These are phyloP conservation scores for Fusarium hainanense DNA, from an alignment of 2,329 filamentous ascomycete genomes.

Conservation along the genomic window DNA sequence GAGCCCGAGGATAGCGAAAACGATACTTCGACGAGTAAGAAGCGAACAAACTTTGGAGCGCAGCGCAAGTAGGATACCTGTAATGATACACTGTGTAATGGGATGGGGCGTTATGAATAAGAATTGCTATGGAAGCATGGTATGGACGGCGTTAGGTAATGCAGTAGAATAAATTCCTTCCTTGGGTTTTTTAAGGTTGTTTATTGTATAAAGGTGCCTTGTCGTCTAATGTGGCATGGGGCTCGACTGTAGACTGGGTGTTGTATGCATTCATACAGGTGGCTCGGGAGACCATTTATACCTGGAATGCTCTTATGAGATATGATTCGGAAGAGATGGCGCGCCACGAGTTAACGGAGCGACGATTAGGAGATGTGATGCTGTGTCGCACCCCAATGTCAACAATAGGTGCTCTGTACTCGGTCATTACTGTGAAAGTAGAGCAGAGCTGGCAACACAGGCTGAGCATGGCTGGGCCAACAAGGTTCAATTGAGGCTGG, in stretches of 20 bases:
- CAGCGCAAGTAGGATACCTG: slow-evolving; percentile 58
- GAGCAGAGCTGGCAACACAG: not conserved
- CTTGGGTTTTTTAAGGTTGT: not conserved
- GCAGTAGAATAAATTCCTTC: not conserved
- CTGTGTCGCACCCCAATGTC: not conserved
- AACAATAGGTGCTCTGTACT: not conserved
- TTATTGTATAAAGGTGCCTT: not conserved
- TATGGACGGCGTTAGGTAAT: slow-evolving; percentile 19
- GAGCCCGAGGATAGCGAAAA: slow-evolving; percentile 69
- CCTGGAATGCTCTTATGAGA: not conserved
- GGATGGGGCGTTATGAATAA: slow-evolving; percentile 14
- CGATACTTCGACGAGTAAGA: slow-evolving; percentile 64
- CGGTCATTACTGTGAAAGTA: not conserved
- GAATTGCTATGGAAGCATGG: slow-evolving; percentile 1
- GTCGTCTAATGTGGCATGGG: not conserved
- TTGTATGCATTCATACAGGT: not conserved
- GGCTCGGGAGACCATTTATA: not conserved
- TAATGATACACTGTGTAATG: not conserved
- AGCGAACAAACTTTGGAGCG: slow-evolving; percentile 68
- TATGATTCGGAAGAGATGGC: not conserved
- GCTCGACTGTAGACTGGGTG: not conserved
- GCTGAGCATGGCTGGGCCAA: not conserved
- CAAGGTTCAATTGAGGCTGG: not conserved
- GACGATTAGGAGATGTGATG: not conserved
- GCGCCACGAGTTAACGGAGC: not conserved